These are phyloP conservation scores for Oryza nivara DNA, from an alignment of 176 grass and related monocot genomes.

Conservation along the genomic window DNA sequence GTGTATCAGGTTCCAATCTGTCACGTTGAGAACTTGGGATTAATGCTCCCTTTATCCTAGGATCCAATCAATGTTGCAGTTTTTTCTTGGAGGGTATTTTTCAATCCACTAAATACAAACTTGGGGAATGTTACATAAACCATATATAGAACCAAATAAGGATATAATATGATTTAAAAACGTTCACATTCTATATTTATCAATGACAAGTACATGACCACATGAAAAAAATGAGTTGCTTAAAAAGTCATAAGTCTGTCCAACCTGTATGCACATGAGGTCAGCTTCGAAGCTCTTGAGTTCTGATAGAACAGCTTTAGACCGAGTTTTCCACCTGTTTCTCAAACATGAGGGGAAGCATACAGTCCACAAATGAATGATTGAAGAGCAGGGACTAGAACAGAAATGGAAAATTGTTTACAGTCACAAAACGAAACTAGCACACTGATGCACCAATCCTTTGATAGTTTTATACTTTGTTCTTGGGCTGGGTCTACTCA, in stretches of 20 bases:
- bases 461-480: neutral
- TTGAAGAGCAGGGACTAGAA: neutral
- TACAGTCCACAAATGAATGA: constrained; percentile 7
- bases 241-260: neutral
- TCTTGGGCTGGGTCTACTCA: neutral
- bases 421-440: neutral
- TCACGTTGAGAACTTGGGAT: neutral
- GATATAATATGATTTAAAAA: constrained; percentile 8
- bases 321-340: constrained; percentile 92
- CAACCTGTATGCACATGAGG: constrained; percentile 89
- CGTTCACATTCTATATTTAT: neutral
- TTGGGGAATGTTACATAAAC: neutral
- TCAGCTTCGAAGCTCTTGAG: constrained; percentile 83
- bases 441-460: neutral
- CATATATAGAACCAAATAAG: constrained; percentile 18
- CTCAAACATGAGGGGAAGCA: constrained; percentile 37
- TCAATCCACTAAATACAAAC: constrained; percentile 8
- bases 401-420: neutral
- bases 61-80: neutral
- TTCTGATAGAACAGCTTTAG: constrained; percentile 70
- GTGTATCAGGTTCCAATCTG: neutral
- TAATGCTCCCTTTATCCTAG: neutral
- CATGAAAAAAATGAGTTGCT: constrained; percentile 7
- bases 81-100: neutral
- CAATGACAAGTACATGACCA: constrained; percentile 26